phyloP scores from a whole-genome alignment of 1,284 basidiomycete genomes.

The Lentinula novae-zelandiae region DNA sequence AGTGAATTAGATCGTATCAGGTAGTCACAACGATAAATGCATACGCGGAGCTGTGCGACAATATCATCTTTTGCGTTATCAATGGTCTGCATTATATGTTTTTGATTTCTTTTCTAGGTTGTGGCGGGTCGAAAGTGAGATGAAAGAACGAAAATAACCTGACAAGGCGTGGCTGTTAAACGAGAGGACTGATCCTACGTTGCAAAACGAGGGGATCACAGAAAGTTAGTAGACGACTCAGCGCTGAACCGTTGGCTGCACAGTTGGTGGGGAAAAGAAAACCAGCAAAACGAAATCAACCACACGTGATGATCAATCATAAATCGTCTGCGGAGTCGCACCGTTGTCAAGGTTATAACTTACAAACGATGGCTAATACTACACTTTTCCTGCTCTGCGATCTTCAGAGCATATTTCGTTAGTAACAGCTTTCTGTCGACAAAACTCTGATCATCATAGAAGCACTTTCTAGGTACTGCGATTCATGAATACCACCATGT shows the following conservation, averaged over 20 bases:
- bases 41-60: slow-evolving; percentile 15
- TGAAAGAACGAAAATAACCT: slow-evolving; percentile 21
- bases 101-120: neutral
- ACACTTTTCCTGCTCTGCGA: slow-evolving; percentile 73
- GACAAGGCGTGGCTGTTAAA: slow-evolving; percentile 25
- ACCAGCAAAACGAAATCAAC: neutral
- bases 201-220: neutral
- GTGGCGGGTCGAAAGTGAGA: slow-evolving; percentile 9
- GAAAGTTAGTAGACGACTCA: neutral
- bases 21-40: slow-evolving; percentile 18
- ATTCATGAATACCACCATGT: slow-evolving; percentile 73
- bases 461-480: slow-evolving; percentile 31
- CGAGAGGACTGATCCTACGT: slow-evolving; percentile 21
- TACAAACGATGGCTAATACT: neutral
- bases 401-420: slow-evolving; percentile 74
- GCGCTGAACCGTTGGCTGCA: slow-evolving; percentile 1
- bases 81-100: slow-evolving; percentile 10
- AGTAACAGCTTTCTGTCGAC: slow-evolving; percentile 23
- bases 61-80: slow-evolving; percentile 11
- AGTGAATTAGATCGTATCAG: slow-evolving; percentile 3
- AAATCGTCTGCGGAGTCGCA: neutral
- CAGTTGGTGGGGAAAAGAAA: slow-evolving; percentile 2
- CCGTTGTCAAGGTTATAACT: neutral
- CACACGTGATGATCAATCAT: neutral
- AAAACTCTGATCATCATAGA: slow-evolving; percentile 20